These are phyloP conservation scores for Suillus weaverae DNA, from an alignment of 768 basidiomycete genomes.

Conservation along the genomic window DNA sequence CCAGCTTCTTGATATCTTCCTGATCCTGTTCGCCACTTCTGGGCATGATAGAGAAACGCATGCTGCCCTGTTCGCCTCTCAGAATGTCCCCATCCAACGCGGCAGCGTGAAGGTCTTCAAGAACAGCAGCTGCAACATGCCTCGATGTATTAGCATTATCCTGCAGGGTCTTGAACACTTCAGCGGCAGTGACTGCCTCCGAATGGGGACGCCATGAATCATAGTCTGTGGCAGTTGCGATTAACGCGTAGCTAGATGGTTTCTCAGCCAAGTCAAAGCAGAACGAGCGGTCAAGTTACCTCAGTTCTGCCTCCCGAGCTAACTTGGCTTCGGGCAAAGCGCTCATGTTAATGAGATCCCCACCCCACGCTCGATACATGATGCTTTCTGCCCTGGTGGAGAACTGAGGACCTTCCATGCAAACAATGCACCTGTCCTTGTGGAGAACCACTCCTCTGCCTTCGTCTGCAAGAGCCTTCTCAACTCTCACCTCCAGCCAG, in stretches of 20 bases:
- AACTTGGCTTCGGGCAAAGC: slow-evolving; percentile 96
- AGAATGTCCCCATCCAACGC: slow-evolving; percentile 56
- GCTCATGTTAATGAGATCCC: slow-evolving; percentile 96
- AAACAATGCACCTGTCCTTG: slow-evolving; percentile 82
- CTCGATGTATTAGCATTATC: slow-evolving; percentile 87
- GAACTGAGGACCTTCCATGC: slow-evolving; percentile 98
- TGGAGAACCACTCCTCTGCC: slow-evolving; percentile 69
- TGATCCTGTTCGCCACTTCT: slow-evolving; percentile 49
- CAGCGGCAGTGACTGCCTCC: slow-evolving; percentile 83
- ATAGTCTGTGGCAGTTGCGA: slow-evolving; percentile 92
- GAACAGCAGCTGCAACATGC: slow-evolving; percentile 65
- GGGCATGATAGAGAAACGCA: slow-evolving; percentile 87
- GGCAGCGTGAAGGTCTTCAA: slow-evolving; percentile 66
- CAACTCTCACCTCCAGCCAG: slow-evolving; percentile 68
- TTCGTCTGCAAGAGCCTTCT: slow-evolving; percentile 57
- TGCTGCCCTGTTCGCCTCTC: slow-evolving; percentile 72
- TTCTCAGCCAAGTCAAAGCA: not conserved
- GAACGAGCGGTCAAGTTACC: slow-evolving; percentile 42
- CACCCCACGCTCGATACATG: slow-evolving; percentile 94
- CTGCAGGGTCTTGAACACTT: slow-evolving; percentile 86
- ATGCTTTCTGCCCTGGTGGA: slow-evolving; percentile 95
- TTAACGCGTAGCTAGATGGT: slow-evolving; percentile 75
- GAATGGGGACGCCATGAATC: slow-evolving; percentile 89
- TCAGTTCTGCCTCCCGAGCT: slow-evolving; percentile 91
- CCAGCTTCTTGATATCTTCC: slow-evolving; percentile 67